Base-by-base conservation (phyloP, 2,329 filamentous ascomycete genomes). In the Seiridium cupressi region DNA sequence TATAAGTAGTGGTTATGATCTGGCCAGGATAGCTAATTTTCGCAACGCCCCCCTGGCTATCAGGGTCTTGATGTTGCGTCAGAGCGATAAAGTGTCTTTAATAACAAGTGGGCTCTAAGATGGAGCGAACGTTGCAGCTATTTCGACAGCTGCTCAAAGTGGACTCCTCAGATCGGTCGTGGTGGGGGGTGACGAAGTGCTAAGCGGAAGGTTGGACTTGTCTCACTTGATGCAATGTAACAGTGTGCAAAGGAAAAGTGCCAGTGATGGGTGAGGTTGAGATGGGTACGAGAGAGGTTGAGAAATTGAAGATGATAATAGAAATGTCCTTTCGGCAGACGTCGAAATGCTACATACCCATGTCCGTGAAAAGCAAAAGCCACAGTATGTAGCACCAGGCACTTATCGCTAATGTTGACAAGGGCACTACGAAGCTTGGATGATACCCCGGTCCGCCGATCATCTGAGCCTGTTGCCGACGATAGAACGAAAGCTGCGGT, bases 41-140 rank as follows among this genome's bases (percentile, higher is more conserved):
- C 7, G 7, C 38, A 42, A 42, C 38, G 18, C 47, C 18, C 26
- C 26, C 47, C 6, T 49, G 26, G 34, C 11, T 49, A 51, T 51
- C n/a, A 18, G n/a, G 46, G 26, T 48, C 26, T 9, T 13, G 9
- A 8, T 9, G 49, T 51, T 38, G 18, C 49, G 49, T 51, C 32
- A 4, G 49, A 35, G n/a, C 49, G 31, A 34, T 32, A 36, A 51
- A 7, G 7, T 38, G 31, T 18, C 34, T 51, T 35, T 51, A 51
- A 35, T 51, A 34, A 35, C 49, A 51, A 36, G 34, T 35, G 49
- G 49, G 18, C 31, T 13, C 34, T 38, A 38, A 51, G 36, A 31
- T n/a, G 49, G 32, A 51, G 49, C 49, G 34, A 38, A 51, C 49
- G 49, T 51, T 51, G 49, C 31, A 31, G 49, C 49, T 51, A 51